Conservation (phyloP, 192 early-diverging fungal species). For the Coemansia sp. region DNA sequence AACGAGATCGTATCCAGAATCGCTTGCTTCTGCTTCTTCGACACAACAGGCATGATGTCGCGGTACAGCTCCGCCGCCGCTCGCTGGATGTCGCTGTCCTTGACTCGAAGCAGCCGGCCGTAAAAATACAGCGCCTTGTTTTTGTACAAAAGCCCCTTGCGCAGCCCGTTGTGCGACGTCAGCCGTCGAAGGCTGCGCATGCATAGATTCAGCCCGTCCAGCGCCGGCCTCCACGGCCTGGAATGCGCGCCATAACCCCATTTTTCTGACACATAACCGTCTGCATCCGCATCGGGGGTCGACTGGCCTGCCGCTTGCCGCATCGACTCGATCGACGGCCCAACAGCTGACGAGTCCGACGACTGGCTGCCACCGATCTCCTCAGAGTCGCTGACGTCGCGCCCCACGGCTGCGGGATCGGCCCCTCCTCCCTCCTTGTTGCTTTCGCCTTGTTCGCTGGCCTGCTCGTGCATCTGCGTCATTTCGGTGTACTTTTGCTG, state of each 20-base stretch:
- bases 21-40: conserved; percentile 26
- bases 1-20: conserved; percentile 24
- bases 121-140: conserved; percentile 50
- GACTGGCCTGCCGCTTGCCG: background rate
- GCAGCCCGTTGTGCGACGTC: conserved; percentile 48
- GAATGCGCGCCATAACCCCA: background rate
- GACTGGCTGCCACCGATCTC: background rate
- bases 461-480: background rate
- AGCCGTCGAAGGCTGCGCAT: conserved; percentile 38
- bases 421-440: conserved; percentile 1
- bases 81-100: conserved; percentile 14
- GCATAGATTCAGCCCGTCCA: conserved; percentile 24
- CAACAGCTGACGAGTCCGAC: background rate
- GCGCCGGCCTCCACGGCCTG: conserved; percentile 20
- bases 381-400: conserved; percentile 9
- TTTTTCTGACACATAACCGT: too few relatives aligned
- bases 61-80: conserved; percentile 44
- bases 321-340: background rate
- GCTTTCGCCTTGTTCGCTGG: background rate
- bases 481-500: conserved; percentile 2
- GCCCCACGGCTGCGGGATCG: conserved; percentile 8
- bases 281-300: too few relatives aligned
- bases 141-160: conserved; percentile 49
- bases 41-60: conserved; percentile 47
- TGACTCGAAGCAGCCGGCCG: conserved; percentile 13